Conservation (phyloP, 495 filamentous ascomycete genomes). For the Entonaema liquescens region DNA sequence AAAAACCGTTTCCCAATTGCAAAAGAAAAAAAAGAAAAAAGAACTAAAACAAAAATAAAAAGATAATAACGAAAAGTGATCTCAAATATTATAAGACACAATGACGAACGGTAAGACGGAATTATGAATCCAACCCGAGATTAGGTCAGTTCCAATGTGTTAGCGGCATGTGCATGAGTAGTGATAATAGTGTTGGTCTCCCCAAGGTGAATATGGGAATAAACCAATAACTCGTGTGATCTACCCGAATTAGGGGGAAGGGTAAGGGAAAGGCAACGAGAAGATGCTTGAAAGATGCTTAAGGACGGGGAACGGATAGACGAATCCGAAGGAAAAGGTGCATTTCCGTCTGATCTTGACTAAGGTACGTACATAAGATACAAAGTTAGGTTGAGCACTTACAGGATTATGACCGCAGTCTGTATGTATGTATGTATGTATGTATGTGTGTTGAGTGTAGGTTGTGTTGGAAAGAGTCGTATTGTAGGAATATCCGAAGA, state of each 20-base stretch:
- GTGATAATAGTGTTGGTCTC: neutral
- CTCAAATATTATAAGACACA: neutral
- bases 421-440: neutral
- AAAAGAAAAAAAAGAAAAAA: neutral
- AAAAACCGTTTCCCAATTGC: neutral
- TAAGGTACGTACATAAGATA: slow-evolving; percentile 39
- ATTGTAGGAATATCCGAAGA: slow-evolving; percentile 19
- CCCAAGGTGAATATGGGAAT: neutral
- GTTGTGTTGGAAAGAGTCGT: too few relatives aligned
- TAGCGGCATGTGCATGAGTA: neutral
- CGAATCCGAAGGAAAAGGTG: slow-evolving; percentile 24
- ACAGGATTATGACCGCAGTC: slow-evolving; percentile 35
- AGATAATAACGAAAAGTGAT: neutral
- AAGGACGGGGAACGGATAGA: slow-evolving; percentile 14
- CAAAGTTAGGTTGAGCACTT: slow-evolving; percentile 27
- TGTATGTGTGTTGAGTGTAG: too few relatives aligned
- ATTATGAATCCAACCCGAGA: slow-evolving; percentile 1
- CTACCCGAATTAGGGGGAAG: neutral
- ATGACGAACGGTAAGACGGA: neutral
- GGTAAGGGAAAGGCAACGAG: neutral
- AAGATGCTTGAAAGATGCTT: slow-evolving; percentile 2
- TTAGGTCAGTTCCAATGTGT: neutral
- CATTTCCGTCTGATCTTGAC: slow-evolving; percentile 20
- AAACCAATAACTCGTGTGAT: neutral
- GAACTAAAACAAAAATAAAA: neutral